Evolutionary conservation across 345 rosid genomes (phyloP), one percentile per base, ranked within the genome.

Genomic region (Lumnitzera littorea): DNA sequence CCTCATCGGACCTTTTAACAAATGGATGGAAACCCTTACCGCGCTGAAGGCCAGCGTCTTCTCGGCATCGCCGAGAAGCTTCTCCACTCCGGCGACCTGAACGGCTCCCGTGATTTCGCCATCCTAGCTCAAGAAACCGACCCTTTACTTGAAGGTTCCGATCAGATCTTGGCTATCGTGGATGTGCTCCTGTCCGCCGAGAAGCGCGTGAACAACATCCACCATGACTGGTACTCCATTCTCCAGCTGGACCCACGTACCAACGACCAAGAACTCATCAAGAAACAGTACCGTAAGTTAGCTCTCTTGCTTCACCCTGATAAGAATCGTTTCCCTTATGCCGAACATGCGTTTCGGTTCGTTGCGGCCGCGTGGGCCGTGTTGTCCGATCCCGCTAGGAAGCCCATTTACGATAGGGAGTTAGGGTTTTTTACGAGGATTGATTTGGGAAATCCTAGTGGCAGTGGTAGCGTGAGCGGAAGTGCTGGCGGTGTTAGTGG

Each of bases 281-380:
- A 82, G 81, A 83, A 73, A 48, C 90, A 92, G 71, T 92, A 87
- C 70, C 97, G 90, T 5, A 82, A 85, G 25, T 82, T 89, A 24
- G 95, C 96, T 51, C 79, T 92, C 16, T 96, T 87, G 29, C 87
- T 92, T 48, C 99, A 88, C 67, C 95, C 97, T 0, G 97, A 94
- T 74, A 90, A 94, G 69, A 94, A 88, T 74, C 79, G 76, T 67
- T 80, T 60, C 73, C 80, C 86, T 16, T 82, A 60, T 67, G 82
- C 97, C 12, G 90, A 86, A 56, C 87, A 88, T 17, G 97, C 97
- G 10, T 94, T 94, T 75, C 77, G 75, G 69, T 87, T 88, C 58
- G 97, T 88, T 12, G 79, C 81, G 1, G 95, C 84, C 48, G 94
- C 99, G 15, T 88, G 97, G 97, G 78, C 84, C 2, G 88, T 94